Percentiles rank a stretch among this genome's conserved stretches.
phyloP scores from a whole-genome alignment of 1,284 basidiomycete genomes.

The Boletus holoroseus region DNA sequence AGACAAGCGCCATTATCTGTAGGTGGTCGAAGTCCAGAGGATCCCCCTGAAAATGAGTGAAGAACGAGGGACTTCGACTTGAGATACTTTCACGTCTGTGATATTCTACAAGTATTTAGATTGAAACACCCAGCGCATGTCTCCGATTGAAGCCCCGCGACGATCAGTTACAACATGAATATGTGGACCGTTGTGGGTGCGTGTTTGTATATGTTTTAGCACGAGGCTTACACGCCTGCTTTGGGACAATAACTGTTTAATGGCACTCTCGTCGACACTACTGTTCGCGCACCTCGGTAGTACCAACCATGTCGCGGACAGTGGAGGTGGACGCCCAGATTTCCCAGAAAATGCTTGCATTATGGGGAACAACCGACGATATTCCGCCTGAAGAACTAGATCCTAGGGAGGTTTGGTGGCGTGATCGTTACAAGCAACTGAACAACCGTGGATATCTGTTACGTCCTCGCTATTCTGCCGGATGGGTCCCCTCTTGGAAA shows the following conservation, averaged over 20 bases:
- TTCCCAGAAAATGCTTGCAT: background rate
- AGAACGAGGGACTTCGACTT: background rate
- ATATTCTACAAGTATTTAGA: background rate
- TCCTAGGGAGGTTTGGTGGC: constrained; percentile 10
- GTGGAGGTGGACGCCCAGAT: constrained; percentile 1
- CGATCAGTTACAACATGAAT: background rate
- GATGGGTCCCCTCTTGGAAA: constrained; percentile 36
- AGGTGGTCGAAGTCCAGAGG: background rate
- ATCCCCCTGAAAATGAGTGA: too few species aligned
- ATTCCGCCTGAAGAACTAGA: constrained; percentile 3
- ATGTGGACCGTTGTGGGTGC: constrained; percentile 1
- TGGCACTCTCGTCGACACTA: background rate
- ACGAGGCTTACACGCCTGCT: background rate
- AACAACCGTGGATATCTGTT: constrained; percentile 34
- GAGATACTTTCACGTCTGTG: background rate
- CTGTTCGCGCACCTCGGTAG: background rate
- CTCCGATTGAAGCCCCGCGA: constrained; percentile 6
- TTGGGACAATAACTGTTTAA: too few species aligned
- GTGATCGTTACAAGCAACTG: background rate
- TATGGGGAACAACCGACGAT: background rate
- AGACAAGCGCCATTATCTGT: background rate
- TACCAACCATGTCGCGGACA: constrained; percentile 3
- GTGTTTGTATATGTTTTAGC: constrained; percentile 9
- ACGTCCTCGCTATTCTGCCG: constrained; percentile 33
- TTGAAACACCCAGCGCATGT: constrained; percentile 5